These are phyloP conservation scores for Candida tallmaniae DNA, from an alignment of 805 yeast genomes.

Conservation along the genomic window DNA sequence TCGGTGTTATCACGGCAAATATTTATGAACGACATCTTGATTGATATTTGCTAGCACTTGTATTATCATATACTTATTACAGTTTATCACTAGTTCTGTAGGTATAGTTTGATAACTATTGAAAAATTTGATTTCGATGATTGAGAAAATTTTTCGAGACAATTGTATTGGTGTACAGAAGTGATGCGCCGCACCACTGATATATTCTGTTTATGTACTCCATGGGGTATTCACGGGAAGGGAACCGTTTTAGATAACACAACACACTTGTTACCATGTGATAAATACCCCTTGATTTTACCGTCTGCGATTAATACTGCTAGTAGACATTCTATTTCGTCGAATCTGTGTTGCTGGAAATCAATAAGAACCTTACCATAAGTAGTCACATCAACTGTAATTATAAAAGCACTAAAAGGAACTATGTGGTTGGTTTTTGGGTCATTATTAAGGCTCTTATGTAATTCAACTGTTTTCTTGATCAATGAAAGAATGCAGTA, in stretches of 20 bases:
- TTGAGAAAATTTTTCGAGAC: constrained; percentile 1
- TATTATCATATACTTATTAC: constrained; percentile 6
- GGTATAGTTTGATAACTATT: not conserved
- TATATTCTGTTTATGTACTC: too few relatives aligned
- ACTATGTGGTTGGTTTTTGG: constrained; percentile 27
- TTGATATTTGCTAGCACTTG: constrained; percentile 1
- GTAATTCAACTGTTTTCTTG: constrained; percentile 27
- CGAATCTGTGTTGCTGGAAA: constrained; percentile 21
- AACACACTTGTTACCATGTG: constrained; percentile 67
- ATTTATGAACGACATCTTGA: constrained; percentile 75
- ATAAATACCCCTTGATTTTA: constrained; percentile 71
- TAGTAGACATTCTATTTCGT: constrained; percentile 63
- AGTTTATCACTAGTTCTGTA: too few relatives aligned
- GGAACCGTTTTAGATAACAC: constrained; percentile 74
- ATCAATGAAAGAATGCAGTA: constrained; percentile 50
- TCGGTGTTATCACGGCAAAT: constrained; percentile 96
- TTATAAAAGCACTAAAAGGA: constrained; percentile 39
- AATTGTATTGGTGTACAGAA: not conserved
- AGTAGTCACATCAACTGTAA: constrained; percentile 37
- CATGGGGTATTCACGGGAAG: too few relatives aligned
- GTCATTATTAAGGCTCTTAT: constrained; percentile 17
- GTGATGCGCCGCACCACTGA: too few relatives aligned
- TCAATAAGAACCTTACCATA: constrained; percentile 7
- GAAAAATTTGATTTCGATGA: not conserved
- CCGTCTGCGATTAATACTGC: constrained; percentile 63